These are phyloP conservation scores for Evansstolkia leycettana DNA, from an alignment of 495 filamentous ascomycete genomes.

Conservation along the genomic window DNA sequence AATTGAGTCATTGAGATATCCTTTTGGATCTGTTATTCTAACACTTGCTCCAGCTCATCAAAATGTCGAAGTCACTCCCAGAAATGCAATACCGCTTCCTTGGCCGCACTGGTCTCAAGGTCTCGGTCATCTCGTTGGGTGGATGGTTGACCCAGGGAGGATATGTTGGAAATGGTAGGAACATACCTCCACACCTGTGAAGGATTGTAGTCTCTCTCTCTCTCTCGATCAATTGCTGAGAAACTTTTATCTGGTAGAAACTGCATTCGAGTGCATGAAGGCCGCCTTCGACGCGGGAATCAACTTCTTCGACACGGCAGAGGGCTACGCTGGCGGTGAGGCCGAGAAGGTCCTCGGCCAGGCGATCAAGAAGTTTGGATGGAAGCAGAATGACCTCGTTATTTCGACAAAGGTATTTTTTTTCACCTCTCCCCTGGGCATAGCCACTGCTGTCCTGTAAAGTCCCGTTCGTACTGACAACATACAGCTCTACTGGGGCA, in stretches of 20 bases:
- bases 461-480: constrained; percentile 8
- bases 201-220: no score
- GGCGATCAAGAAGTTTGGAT: constrained; percentile 32
- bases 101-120: constrained; percentile 61
- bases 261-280: neutral
- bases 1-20: no score
- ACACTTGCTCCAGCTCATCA: no score
- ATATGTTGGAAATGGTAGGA: constrained; percentile 55
- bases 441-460: constrained; percentile 11
- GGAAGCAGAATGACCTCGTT: constrained; percentile 63
- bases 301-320: constrained; percentile 48
- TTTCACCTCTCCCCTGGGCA: no score
- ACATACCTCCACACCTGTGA: neutral
- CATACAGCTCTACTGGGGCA: constrained; percentile 10
- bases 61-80: no score
- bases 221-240: no score
- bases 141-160: constrained; percentile 73
- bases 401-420: constrained; percentile 60
- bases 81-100: constrained; percentile 68
- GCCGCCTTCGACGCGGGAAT: constrained; percentile 45
- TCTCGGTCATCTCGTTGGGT: constrained; percentile 62
- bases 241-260: neutral
- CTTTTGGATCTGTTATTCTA: no score
- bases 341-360: constrained; percentile 23
- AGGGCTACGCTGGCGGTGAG: constrained; percentile 24